Evolutionary conservation across 345 rosid genomes (phyloP).

Genomic region (Eucalyptus curtisii): DNA sequence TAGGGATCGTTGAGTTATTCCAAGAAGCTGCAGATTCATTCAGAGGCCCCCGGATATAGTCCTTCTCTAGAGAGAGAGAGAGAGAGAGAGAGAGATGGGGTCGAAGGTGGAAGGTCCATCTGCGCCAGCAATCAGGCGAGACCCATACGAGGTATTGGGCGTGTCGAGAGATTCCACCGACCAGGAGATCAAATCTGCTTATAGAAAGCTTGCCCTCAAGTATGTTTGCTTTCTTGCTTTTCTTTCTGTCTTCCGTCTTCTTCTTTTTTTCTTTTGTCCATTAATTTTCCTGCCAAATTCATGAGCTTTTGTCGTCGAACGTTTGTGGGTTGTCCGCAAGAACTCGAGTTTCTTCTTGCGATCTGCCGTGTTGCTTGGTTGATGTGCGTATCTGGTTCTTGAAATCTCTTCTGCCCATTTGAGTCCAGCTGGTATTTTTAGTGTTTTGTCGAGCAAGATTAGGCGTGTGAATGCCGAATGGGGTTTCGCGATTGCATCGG

Average conservation of each 20-base stretch:
- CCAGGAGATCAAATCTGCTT: constrained; percentile 94
- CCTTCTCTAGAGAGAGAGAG: neutral
- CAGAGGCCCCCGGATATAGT: neutral
- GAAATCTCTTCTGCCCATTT: neutral
- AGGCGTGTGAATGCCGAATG: neutral
- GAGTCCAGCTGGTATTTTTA: neutral
- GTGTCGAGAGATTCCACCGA: constrained; percentile 85
- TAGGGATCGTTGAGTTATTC: neutral
- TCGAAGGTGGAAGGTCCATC: constrained; percentile 52
- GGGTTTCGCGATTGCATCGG: neutral
- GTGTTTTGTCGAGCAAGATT: neutral
- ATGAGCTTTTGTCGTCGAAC: neutral
- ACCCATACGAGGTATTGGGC: constrained; percentile 87
- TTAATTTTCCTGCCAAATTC: neutral
- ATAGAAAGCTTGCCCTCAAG: constrained; percentile 95
- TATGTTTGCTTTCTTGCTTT: constrained; percentile 9
- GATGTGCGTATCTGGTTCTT: neutral
- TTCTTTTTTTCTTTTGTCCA: neutral
- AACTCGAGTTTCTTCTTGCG: neutral
- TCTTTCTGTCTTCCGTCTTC: neutral
- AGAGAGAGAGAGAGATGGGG: constrained; percentile 15
- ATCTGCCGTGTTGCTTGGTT: neutral
- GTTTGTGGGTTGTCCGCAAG: neutral
- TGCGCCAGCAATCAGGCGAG: constrained; percentile 40
- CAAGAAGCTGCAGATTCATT: neutral